Evolutionary conservation across 257 asterid species (phyloP).

Genomic region (Perilla frutescens): DNA sequence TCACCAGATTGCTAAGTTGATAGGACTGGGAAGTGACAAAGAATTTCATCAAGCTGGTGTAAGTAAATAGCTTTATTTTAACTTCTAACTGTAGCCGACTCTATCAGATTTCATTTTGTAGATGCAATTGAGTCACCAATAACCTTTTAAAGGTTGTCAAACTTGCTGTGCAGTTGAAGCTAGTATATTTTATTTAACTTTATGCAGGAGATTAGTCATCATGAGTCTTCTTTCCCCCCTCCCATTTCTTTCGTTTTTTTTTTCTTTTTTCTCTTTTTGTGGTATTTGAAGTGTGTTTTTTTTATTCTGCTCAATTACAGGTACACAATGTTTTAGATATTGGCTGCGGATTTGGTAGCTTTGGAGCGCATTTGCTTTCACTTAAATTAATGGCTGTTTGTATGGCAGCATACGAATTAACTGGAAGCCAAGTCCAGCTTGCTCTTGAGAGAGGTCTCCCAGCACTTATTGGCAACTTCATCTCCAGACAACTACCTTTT

Average conservation of each 20-base stretch:
- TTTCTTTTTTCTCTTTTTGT: neutral
- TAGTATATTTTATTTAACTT: neutral
- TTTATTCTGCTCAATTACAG: conserved; percentile 54
- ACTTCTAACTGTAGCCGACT: neutral
- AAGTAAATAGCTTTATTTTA: conserved; percentile 39
- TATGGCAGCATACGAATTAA: conserved; percentile 89
- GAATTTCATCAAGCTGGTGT: conserved; percentile 87
- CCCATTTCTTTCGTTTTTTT: too few species aligned
- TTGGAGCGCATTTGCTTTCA: conserved; percentile 87
- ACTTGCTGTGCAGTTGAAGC: conserved; percentile 25
- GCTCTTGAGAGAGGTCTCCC: conserved; percentile 99
- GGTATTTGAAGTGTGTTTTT: conserved; percentile 24
- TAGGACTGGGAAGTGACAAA: conserved; percentile 86
- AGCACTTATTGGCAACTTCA: conserved; percentile 81
- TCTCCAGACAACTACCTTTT: conserved; percentile 84
- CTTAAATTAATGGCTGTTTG: conserved; percentile 91
- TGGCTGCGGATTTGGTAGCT: conserved; percentile 99
- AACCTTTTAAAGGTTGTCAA: neutral
- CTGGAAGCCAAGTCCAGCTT: conserved; percentile 98
- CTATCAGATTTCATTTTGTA: conserved; percentile 11
- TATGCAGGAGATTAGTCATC: conserved; percentile 17
- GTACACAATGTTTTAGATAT: conserved; percentile 86
- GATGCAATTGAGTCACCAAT: conserved; percentile 10
- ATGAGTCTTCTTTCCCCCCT: neutral
- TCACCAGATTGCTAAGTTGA: conserved; percentile 89